Evolutionary conservation across 139 green algal genomes (phyloP).

Genomic region (Chlorella sp.): DNA sequence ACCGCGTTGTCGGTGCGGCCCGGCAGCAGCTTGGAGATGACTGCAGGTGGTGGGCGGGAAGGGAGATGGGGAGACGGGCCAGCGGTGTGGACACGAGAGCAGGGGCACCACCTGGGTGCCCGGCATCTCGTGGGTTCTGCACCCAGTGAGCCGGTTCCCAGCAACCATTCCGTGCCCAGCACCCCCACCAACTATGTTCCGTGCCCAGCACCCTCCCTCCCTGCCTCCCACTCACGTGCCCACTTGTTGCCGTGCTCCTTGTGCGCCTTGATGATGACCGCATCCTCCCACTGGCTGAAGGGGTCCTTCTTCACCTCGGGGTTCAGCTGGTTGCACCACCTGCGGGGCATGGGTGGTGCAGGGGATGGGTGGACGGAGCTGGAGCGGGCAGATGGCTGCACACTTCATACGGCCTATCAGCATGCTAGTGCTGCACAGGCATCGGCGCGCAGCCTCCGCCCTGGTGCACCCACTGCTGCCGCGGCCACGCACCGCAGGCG

Average conservation of each 20-base stretch:
- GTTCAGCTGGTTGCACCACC: slow-evolving; percentile 89
- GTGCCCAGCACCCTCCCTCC: neutral
- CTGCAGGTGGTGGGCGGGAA: slow-evolving; percentile 25
- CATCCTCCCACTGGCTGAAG: slow-evolving; percentile 80
- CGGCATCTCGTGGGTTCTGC: too few species aligned
- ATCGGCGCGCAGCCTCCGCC: neutral
- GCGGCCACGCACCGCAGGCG: slow-evolving; percentile 58
- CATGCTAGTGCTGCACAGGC: neutral
- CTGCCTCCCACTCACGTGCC: slow-evolving; percentile 34
- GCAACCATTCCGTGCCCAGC: too few species aligned
- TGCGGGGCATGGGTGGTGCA: slow-evolving; percentile 10
- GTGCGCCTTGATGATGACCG: slow-evolving; percentile 73
- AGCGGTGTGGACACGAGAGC: too few species aligned
- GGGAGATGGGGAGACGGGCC: too few species aligned
- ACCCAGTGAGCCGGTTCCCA: too few species aligned
- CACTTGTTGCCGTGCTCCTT: slow-evolving; percentile 78
- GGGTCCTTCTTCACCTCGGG: slow-evolving; percentile 78
- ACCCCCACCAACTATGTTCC: too few species aligned
- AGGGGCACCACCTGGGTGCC: neutral
- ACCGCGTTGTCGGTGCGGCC: slow-evolving; percentile 83
- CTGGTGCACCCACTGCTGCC: too few species aligned
- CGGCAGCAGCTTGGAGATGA: slow-evolving; percentile 81
- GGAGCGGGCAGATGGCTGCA: neutral
- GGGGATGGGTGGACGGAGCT: neutral
- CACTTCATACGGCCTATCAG: neutral